Conservation (phyloP, 352 stramenopile species). For the Globisporangium iwayamae region DNA sequence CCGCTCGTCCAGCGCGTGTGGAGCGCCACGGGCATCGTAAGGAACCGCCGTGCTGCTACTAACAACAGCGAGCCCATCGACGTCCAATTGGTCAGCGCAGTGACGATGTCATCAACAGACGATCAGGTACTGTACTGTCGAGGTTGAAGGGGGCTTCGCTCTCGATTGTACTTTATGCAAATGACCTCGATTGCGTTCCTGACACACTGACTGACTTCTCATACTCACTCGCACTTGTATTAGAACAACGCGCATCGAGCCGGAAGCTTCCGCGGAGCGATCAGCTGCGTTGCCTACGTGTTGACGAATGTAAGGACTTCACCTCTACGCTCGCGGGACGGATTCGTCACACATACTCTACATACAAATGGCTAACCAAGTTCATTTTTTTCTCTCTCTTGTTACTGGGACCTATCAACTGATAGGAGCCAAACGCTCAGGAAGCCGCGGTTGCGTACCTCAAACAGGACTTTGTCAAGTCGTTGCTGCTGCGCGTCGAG, state of each 20-base stretch:
- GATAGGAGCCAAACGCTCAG: constrained; percentile 23
- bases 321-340: background rate
- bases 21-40: constrained; percentile 30
- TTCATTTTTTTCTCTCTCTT: background rate
- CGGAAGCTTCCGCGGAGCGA: constrained; percentile 39
- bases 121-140: background rate
- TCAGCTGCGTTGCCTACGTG: constrained; percentile 58
- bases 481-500: constrained; percentile 48
- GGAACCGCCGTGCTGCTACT: constrained; percentile 3
- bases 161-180: no score
- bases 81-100: background rate
- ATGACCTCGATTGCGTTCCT: background rate
- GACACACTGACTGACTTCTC: background rate
- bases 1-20: constrained; percentile 40
- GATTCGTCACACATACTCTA: background rate
- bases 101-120: background rate
- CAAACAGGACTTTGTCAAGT: constrained; percentile 71
- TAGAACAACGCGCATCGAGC: constrained; percentile 18
- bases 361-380: background rate
- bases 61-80: constrained; percentile 15
- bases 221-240: constrained; percentile 6
- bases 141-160: no score
- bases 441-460: constrained; percentile 44
- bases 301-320: constrained; percentile 17
- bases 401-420: background rate